Evolutionary conservation across 2,329 filamentous ascomycete genomes (phyloP), one percentile per base, ranked within the genome.

Genomic region (Penicillium griseofulvum): DNA sequence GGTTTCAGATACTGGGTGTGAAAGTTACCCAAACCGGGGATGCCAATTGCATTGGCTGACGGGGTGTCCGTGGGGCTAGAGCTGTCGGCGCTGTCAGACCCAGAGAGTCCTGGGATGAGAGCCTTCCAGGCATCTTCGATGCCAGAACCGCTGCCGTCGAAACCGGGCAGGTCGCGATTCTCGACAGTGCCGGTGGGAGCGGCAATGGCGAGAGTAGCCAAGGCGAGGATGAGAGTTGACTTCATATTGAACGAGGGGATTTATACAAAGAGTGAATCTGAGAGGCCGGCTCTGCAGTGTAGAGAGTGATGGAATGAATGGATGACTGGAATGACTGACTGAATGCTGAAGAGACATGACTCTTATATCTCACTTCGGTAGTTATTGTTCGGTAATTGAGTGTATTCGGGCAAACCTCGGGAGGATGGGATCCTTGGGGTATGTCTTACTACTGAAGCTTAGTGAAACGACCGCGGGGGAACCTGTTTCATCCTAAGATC

Each of bases 131-230:
- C 48, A 26, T 50, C 58, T 8, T 54, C 61, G 48, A 54, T 56
- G 45, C 41, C 45, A n/a, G 45, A 52, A n/a, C 56, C 54, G 31
- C 55, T 47, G 2, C 56, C 43, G 8, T 52, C 55, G 2, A 61
- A 33, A 26, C 49, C 46, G 22, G 41, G 53, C 24, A 65, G 50
- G 8, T 65, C 56, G n/a, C 67, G 67, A 6, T 45, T 56, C 39
- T 67, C 58, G 16, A 68, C 47, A 33, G 66, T 69, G 12, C 28
- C 53, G 24, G 67, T 67, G 9, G 66, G 66, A 4, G 64, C 66
- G 10, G 56, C 59, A 1, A 69, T 57, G 44, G 59, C 62, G 16
- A 60, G 54, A 31, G 60, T 60, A 14, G 66, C 38, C 11, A 69
- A 53, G 22, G 56, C 50, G n/a, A 69, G 56, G 22, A 59, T 36